Conservation (phyloP, 2,329 filamentous ascomycete genomes). For the Cladosporium sp. region DNA sequence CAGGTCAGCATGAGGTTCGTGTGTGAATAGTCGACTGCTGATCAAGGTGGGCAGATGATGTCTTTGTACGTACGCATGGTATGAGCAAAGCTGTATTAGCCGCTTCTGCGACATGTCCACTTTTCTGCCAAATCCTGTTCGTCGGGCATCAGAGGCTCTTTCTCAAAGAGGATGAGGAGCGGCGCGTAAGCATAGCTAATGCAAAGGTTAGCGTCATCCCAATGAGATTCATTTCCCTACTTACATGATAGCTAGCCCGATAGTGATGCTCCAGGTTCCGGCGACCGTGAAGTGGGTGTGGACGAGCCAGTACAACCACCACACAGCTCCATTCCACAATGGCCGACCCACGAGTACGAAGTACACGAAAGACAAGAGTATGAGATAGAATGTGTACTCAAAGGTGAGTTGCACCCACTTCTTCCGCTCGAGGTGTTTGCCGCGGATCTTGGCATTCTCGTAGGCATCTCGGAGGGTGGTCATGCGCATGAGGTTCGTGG, state of each 20-base stretch:
- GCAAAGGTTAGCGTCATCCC: too few species aligned
- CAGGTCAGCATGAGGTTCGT: background rate
- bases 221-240: background rate
- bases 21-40: background rate
- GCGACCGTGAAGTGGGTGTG: background rate
- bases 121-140: too few species aligned
- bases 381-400: slow-evolving; percentile 41
- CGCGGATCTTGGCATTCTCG: slow-evolving; percentile 26
- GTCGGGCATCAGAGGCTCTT: slow-evolving; percentile 35
- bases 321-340: slow-evolving; percentile 45
- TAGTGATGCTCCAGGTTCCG: background rate
- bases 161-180: slow-evolving; percentile 38
- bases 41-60: too few species aligned
- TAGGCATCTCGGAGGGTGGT: slow-evolving; percentile 24
- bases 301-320: background rate
- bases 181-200: slow-evolving; percentile 27
- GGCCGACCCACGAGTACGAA: slow-evolving; percentile 49
- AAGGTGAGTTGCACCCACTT: slow-evolving; percentile 41
- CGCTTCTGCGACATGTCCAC: too few species aligned
- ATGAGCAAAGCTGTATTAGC: slow-evolving; percentile 44
- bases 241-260: background rate
- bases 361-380: slow-evolving; percentile 45
- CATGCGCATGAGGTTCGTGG: background rate
- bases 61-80: slow-evolving; percentile 40
- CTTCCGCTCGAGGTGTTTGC: slow-evolving; percentile 24